Evolutionary conservation across 2,329 filamentous ascomycete genomes (phyloP).

Genomic region (Grosmannia clavigera): DNA sequence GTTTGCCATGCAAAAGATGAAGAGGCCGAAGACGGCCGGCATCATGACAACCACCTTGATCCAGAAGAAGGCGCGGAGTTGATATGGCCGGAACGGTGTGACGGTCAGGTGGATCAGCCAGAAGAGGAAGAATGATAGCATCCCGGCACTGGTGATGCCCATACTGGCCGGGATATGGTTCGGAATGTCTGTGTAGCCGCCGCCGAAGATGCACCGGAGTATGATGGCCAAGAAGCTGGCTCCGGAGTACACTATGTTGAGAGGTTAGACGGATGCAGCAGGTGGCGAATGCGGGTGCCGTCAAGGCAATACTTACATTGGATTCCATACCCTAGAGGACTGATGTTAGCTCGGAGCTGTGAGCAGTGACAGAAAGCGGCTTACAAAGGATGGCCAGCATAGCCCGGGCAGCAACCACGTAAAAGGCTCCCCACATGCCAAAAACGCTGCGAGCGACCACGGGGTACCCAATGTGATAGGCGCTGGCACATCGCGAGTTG

Average conservation of each 20-base stretch:
- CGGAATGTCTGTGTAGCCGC: slow-evolving; percentile 19
- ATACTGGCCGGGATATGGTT: slow-evolving; percentile 24
- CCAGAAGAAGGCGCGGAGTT: slow-evolving; percentile 30
- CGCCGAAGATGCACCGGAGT: slow-evolving; percentile 20
- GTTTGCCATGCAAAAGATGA: slow-evolving; percentile 26
- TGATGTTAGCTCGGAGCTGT: not conserved
- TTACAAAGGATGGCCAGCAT: slow-evolving; percentile 21
- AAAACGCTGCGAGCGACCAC: slow-evolving; percentile 20
- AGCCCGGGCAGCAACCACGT: slow-evolving; percentile 25
- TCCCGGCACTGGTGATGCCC: slow-evolving; percentile 12
- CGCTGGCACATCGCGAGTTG: slow-evolving; percentile 28
- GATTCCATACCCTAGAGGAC: slow-evolving; percentile 17
- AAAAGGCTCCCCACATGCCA: slow-evolving; percentile 27
- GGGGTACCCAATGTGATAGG: slow-evolving; percentile 28
- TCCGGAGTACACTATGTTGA: slow-evolving; percentile 10
- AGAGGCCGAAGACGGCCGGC: slow-evolving; percentile 19
- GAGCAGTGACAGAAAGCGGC: not conserved
- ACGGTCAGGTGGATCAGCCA: slow-evolving; percentile 12
- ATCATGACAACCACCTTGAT: slow-evolving; percentile 28
- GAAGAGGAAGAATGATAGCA: slow-evolving; percentile 14
- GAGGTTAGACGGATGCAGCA: not conserved
- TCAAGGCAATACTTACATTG: slow-evolving; percentile 3
- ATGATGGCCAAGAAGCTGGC: slow-evolving; percentile 10
- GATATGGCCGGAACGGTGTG: slow-evolving; percentile 28
- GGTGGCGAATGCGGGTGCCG: not conserved